Evolutionary conservation across 2,329 filamentous ascomycete genomes (phyloP).

Genomic region (Colletotrichum sp.): DNA sequence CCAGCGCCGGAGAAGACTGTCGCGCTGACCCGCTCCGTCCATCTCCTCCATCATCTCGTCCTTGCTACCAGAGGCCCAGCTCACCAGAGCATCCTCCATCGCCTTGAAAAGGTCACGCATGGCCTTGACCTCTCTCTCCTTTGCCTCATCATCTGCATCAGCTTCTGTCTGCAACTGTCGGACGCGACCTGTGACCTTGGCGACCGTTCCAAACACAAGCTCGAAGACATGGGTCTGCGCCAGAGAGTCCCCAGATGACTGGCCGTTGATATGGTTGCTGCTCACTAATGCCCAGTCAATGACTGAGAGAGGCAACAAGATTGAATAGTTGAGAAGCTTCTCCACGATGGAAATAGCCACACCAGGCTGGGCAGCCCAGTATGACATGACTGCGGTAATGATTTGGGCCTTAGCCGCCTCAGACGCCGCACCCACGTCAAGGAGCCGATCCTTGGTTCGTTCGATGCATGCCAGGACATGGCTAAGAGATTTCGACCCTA

Average conservation of each 20-base stretch:
- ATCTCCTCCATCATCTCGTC: constrained; percentile 77
- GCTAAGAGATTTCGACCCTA: constrained; percentile 94
- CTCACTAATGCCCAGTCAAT: constrained; percentile 85
- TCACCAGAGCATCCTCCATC: constrained; percentile 78
- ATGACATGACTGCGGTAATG: constrained; percentile 85
- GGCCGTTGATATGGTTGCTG: constrained; percentile 51
- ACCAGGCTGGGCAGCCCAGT: constrained; percentile 93
- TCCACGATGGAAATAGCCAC: constrained; percentile 92
- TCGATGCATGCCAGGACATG: constrained; percentile 97
- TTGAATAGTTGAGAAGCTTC: constrained; percentile 96
- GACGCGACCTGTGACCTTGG: constrained; percentile 87
- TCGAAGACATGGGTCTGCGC: constrained; percentile 83
- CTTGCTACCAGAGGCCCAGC: constrained; percentile 74
- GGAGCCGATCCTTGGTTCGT: constrained; percentile 86
- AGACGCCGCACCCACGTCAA: constrained; percentile 78
- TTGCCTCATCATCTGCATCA: constrained; percentile 65
- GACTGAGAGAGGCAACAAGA: constrained; percentile 84
- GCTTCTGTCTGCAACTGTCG: constrained; percentile 71
- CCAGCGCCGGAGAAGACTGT: constrained; percentile 77
- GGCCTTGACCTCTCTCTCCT: constrained; percentile 71
- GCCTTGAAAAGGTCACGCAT: constrained; percentile 82
- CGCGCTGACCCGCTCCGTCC: constrained; percentile 62
- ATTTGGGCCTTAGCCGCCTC: constrained; percentile 84
- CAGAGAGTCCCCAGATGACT: constrained; percentile 68
- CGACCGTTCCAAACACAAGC: constrained; percentile 85